phyloP scores from a whole-genome alignment of 495 filamentous ascomycete species.

The Hypoxylon rickii region DNA sequence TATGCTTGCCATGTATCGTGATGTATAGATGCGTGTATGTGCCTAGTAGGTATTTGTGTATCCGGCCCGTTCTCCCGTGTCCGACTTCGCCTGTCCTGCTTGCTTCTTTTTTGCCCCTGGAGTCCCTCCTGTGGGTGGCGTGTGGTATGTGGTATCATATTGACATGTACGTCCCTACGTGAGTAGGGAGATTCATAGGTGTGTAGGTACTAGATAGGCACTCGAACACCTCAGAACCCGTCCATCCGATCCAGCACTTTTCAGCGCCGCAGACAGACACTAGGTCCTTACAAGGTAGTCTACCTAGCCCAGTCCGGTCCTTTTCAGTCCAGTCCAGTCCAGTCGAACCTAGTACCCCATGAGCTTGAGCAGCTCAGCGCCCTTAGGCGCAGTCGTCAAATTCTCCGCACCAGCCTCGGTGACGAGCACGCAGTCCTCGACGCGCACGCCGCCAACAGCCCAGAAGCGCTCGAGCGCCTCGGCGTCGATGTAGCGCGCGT shows the following conservation, averaged over 20 bases:
- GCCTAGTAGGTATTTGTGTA: too few relatives aligned
- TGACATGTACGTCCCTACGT: too few relatives aligned
- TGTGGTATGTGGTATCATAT: too few relatives aligned
- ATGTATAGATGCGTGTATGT: too few relatives aligned
- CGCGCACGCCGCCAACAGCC: constrained; percentile 82
- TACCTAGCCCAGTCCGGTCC: too few relatives aligned
- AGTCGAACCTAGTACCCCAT: too few relatives aligned
- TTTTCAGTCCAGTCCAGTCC: too few relatives aligned
- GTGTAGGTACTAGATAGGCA: background rate
- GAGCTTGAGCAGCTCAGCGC: constrained; percentile 54
- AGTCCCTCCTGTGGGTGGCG: background rate
- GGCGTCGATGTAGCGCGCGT: constrained; percentile 73
- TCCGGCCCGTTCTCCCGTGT: too few relatives aligned
- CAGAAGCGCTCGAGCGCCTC: constrained; percentile 72
- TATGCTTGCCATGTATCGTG: too few relatives aligned
- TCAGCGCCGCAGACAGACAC: too few relatives aligned
- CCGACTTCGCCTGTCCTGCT: background rate
- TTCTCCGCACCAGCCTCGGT: constrained; percentile 79
- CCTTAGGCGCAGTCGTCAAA: constrained; percentile 82
- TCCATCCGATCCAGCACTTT: background rate
- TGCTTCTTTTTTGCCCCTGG: background rate
- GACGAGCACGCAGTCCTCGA: constrained; percentile 90
- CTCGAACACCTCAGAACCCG: background rate
- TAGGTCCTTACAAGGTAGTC: too few relatives aligned
- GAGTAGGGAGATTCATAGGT: background rate